These are phyloP conservation scores for Citeromyces siamensis DNA, from an alignment of 1,139 yeast genomes.

Conservation along the genomic window DNA sequence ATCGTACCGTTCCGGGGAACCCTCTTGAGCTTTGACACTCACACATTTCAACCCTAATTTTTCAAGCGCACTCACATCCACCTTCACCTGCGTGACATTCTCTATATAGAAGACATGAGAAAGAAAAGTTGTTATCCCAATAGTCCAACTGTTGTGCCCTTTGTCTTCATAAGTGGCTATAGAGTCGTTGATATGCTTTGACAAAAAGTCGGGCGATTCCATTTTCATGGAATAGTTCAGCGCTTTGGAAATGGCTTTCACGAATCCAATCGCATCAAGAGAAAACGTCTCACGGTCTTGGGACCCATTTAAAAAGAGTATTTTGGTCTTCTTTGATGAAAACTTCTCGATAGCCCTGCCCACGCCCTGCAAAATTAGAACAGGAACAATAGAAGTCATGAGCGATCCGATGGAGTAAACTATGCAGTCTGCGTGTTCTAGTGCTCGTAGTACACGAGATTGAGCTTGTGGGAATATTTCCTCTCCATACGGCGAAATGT, in stretches of 20 bases:
- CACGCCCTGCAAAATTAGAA: slow-evolving; percentile 60
- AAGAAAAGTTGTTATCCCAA: slow-evolving; percentile 20
- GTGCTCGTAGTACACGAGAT: slow-evolving; percentile 40
- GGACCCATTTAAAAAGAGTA: slow-evolving; percentile 58
- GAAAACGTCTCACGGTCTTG: slow-evolving; percentile 69
- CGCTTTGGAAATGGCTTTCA: slow-evolving; percentile 37
- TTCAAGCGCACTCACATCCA: slow-evolving; percentile 28
- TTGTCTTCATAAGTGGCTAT: slow-evolving; percentile 1
- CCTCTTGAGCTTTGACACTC: slow-evolving; percentile 21
- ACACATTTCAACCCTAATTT: slow-evolving; percentile 33
- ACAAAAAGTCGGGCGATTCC: slow-evolving; percentile 2
- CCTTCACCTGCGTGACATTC: slow-evolving; percentile 29
- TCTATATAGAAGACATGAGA: slow-evolving; percentile 47
- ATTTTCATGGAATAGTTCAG: slow-evolving; percentile 17
- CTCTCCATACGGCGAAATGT: slow-evolving; percentile 81
- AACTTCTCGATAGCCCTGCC: slow-evolving; percentile 35
- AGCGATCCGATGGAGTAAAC: slow-evolving; percentile 80
- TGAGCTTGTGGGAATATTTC: slow-evolving; percentile 76
- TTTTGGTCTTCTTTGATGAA: slow-evolving; percentile 18
- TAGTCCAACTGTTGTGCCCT: not conserved
- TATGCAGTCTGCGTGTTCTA: slow-evolving; percentile 40
- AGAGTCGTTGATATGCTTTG: not conserved
- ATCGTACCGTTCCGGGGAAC: slow-evolving; percentile 20
- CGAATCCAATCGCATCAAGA: slow-evolving; percentile 46
- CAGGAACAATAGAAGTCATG: slow-evolving; percentile 78